Conservation (phyloP, 208 protist genomes). For the Leishmania braziliensis region DNA sequence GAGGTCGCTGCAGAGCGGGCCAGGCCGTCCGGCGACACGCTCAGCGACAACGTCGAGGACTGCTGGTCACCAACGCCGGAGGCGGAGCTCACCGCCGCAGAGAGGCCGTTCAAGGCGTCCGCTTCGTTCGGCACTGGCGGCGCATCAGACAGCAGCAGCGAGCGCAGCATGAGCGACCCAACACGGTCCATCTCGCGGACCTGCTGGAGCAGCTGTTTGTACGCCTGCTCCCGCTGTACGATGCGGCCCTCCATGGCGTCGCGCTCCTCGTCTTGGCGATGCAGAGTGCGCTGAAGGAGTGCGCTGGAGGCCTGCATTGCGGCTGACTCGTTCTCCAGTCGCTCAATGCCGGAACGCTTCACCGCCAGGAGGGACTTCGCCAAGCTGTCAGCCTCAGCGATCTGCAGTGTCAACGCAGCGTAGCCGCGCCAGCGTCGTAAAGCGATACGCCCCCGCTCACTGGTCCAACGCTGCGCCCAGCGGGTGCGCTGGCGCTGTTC, state of each 20-base stretch:
- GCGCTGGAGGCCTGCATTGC: slow-evolving; percentile 42
- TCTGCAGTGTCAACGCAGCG: slow-evolving; percentile 45
- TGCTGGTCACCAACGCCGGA: not conserved
- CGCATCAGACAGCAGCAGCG: slow-evolving; percentile 46
- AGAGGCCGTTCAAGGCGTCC: slow-evolving; percentile 7
- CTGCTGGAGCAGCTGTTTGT: slow-evolving; percentile 47
- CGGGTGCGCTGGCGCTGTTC: slow-evolving; percentile 62
- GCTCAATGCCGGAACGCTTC: slow-evolving; percentile 40
- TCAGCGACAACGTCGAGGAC: slow-evolving; percentile 12
- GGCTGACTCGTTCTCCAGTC: slow-evolving; percentile 38
- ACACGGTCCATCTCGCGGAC: slow-evolving; percentile 74
- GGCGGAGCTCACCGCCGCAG: not conserved
- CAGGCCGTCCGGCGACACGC: not conserved
- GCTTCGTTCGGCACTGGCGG: slow-evolving; percentile 27
- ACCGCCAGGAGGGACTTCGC: slow-evolving; percentile 42
- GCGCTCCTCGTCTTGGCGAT: slow-evolving; percentile 40
- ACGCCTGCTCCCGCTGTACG: slow-evolving; percentile 43
- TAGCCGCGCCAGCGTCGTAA: slow-evolving; percentile 66
- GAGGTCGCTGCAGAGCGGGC: not conserved
- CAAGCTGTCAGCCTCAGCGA: slow-evolving; percentile 40
- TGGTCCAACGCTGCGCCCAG: slow-evolving; percentile 59
- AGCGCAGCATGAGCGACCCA: slow-evolving; percentile 59
- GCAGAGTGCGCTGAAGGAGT: slow-evolving; percentile 37
- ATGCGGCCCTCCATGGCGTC: slow-evolving; percentile 36
- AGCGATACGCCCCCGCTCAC: slow-evolving; percentile 44